Base-by-base conservation (phyloP, 2,329 filamentous ascomycete species). In the Nemania sp. region DNA sequence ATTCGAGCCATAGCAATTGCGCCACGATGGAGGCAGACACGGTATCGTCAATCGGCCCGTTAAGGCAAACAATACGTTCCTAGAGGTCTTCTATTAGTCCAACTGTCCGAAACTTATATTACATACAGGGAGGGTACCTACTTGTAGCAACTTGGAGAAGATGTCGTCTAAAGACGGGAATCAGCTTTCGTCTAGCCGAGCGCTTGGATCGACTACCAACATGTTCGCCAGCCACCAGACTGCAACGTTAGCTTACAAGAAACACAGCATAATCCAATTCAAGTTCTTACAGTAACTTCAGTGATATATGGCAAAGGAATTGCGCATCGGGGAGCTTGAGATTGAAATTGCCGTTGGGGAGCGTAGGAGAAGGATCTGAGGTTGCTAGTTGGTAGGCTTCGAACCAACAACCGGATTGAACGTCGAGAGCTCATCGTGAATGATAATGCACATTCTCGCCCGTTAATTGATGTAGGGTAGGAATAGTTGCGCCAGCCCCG, bases 1-100 rank as follows among this genome's bases (percentile, higher is more conserved):
- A 96, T 85, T 99, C 97, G 80, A 99, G 93, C 88, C 94, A 99
- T 71, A 99, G 91, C 24, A 99, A 89, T 79, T 99, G 97, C 1
- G 96, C 93, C 29, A 98, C 95, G 71, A 98, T 93, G 49, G 92
- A 93, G n/a, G 96, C 95, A 43, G 94, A 97, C 73, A 96, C 89
- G 49, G 88, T 91, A 78, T 97, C 93, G 82, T 98, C 92, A 66
- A 98, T 94, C 77, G 92, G 87, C 76, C 95, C 95, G 77, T 97
- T 98, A 41, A 98, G 87, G 78, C 93, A 97, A 77, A 99, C 87
- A 76, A 98, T 98, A 71, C 95, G 93, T 85, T 98, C 95, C 89
- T 93, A 35, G 24, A 3, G n/a, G 22, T 18, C 20, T 43, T 18
- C 20, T 43, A 60, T 38, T 22, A 13, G 47, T 38, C 66, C 62